A percentile compares a stretch with the other conserved stretches of the same genome.
phyloP scores from a whole-genome alignment of 306 rosid genomes.

The Cucumis melo region DNA sequence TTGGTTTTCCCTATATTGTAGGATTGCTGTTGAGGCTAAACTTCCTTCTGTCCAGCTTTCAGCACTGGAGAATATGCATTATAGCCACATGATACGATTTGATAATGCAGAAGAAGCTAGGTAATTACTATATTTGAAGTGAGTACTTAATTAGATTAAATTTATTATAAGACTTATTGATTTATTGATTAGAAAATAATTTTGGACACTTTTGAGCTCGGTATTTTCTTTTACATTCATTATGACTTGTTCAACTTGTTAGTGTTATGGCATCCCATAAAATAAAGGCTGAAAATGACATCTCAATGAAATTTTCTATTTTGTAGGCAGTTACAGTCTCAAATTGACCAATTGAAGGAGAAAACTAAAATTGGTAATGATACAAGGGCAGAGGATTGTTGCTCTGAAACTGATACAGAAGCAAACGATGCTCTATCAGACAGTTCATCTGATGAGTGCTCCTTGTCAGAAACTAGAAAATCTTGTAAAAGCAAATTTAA shows the following conservation, averaged over 20 bases:
- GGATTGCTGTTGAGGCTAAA: slow-evolving; percentile 64
- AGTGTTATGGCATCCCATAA: neutral
- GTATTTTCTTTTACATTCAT: neutral
- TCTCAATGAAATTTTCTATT: slow-evolving; percentile 5
- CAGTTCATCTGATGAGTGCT: slow-evolving; percentile 23
- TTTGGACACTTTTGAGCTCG: slow-evolving; percentile 3
- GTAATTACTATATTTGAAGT: slow-evolving; percentile 23
- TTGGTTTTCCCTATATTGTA: slow-evolving; percentile 24
- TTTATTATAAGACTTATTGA: neutral
- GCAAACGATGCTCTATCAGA: slow-evolving; percentile 31
- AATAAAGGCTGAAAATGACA: neutral
- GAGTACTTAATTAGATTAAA: neutral
- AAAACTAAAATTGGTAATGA: slow-evolving; percentile 22
- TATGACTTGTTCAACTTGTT: neutral
- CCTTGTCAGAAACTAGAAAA: slow-evolving; percentile 25
- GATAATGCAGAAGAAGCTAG: slow-evolving; percentile 64
- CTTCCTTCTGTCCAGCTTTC: slow-evolving; percentile 54
- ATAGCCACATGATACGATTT: slow-evolving; percentile 76
- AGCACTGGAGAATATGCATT: slow-evolving; percentile 91
- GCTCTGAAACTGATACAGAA: slow-evolving; percentile 82
- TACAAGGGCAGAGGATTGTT: slow-evolving; percentile 35
- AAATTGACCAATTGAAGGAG: slow-evolving; percentile 47
- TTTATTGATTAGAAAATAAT: neutral
- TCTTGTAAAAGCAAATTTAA: slow-evolving; percentile 19
- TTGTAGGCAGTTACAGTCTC: slow-evolving; percentile 58